A percentile compares a stretch with the other conserved stretches of the same genome.
These are phyloP conservation scores for Aureobasidium pullulans DNA, from an alignment of 2,329 filamentous ascomycete genomes.

Conservation along the genomic window DNA sequence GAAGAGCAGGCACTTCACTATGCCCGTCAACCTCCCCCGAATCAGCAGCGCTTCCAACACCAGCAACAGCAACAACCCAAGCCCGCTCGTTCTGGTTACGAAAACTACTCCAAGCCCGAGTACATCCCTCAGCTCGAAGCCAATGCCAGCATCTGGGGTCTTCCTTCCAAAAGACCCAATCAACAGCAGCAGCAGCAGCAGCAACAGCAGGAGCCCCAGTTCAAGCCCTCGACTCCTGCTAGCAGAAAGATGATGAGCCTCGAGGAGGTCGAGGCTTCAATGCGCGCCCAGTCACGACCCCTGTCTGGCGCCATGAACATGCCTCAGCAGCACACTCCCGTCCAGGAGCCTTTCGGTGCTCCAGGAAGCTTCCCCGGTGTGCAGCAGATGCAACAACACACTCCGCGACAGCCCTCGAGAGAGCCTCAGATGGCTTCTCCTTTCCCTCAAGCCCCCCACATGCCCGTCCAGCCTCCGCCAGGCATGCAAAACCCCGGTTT, in stretches of 20 bases:
- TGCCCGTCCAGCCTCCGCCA: constrained; percentile 26
- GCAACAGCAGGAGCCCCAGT: constrained; percentile 19
- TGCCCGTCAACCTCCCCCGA: constrained; percentile 60
- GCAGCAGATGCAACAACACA: constrained; percentile 66
- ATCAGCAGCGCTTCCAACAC: constrained; percentile 29
- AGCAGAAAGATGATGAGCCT: constrained; percentile 83
- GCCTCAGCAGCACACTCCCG: constrained; percentile 33
- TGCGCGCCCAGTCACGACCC: constrained; percentile 61
- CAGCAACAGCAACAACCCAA: constrained; percentile 36
- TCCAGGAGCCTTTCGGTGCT: constrained; percentile 24
- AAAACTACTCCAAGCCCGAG: constrained; percentile 78
- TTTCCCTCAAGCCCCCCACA: constrained; percentile 16
- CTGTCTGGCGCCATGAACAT: constrained; percentile 41
- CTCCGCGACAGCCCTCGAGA: constrained; percentile 8
- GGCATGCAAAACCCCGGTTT: constrained; percentile 23
- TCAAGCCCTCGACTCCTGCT: constrained; percentile 26
- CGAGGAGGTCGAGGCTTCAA: constrained; percentile 92
- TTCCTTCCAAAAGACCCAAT: constrained; percentile 49
- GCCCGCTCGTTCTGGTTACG: constrained; percentile 74
- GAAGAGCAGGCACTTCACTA: constrained; percentile 84
- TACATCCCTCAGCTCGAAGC: constrained; percentile 86
- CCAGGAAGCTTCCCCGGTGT: constrained; percentile 41
- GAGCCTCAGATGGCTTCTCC: constrained; percentile 40
- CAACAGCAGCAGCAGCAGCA: constrained; percentile 24
- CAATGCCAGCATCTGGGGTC: constrained; percentile 88